These are phyloP conservation scores for Myxozyma udenii DNA, from an alignment of 805 yeast species.

Conservation along the genomic window DNA sequence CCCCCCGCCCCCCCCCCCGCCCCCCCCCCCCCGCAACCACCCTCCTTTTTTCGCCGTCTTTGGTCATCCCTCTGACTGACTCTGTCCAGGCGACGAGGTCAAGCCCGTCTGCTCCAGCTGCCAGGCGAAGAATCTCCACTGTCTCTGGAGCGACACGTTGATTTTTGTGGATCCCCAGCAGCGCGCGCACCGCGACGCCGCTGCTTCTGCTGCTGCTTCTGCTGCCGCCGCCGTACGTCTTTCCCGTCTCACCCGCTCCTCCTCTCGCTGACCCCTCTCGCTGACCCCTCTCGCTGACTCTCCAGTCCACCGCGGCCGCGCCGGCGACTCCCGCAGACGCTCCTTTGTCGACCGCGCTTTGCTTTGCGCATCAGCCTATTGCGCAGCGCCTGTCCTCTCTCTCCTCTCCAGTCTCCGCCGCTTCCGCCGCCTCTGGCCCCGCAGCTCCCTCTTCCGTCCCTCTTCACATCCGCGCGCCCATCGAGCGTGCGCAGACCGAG, in stretches of 20 bases:
- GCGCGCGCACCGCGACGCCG: background rate
- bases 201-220: conserved; percentile 7
- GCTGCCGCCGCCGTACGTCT: background rate
- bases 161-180: conserved; percentile 12
- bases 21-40: too few species aligned
- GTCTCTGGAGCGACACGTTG: conserved; percentile 10
- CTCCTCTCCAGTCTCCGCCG: background rate
- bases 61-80: too few species aligned
- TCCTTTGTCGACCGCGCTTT: too few species aligned
- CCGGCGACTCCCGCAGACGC: too few species aligned
- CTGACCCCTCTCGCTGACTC: conserved; percentile 9
- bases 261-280: background rate
- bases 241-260: background rate
- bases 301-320: too few species aligned
- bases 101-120: conserved; percentile 16
- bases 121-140: conserved; percentile 3
- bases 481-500: background rate
- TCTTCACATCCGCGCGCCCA: too few species aligned
- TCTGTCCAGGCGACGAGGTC: conserved; percentile 20
- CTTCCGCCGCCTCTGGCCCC: too few species aligned
- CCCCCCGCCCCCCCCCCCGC: too few species aligned
- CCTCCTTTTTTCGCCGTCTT: too few species aligned
- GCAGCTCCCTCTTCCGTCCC: too few species aligned
- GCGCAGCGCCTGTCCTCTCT: too few species aligned
- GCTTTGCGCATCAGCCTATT: too few species aligned